These are phyloP conservation scores for Guadua angustifolia DNA, from an alignment of 176 grass and related monocot genomes.

Conservation along the genomic window DNA sequence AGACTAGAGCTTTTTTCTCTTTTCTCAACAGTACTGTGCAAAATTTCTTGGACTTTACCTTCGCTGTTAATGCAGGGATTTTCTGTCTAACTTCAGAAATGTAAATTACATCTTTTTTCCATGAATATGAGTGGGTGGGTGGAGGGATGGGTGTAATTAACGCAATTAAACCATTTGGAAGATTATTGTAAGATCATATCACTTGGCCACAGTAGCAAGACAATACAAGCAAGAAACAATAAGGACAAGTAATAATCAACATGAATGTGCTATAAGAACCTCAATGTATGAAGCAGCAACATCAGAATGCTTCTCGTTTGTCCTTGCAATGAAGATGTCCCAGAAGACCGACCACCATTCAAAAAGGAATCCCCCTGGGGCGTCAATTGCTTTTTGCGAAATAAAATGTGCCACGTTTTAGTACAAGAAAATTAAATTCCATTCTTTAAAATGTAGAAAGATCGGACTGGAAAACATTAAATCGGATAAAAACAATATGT, in stretches of 20 bases:
- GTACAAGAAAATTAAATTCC: not conserved
- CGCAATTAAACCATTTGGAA: not conserved
- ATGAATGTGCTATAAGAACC: slow-evolving; percentile 43
- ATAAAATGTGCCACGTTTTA: not conserved
- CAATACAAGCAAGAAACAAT: not conserved
- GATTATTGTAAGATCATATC: slow-evolving; percentile 10
- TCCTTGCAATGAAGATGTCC: slow-evolving; percentile 86
- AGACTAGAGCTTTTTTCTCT: not conserved
- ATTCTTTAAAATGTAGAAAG: slow-evolving; percentile 33
- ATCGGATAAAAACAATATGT: not conserved
- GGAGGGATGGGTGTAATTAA: not conserved
- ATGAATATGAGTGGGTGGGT: not conserved
- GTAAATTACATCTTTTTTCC: not conserved
- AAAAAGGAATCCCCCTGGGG: slow-evolving; percentile 73
- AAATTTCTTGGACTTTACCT: not conserved
- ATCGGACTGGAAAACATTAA: slow-evolving; percentile 7
- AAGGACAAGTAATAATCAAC: slow-evolving; percentile 33
- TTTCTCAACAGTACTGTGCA: not conserved
- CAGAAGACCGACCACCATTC: slow-evolving; percentile 90
- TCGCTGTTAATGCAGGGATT: not conserved
- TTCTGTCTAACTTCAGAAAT: slow-evolving; percentile 10
- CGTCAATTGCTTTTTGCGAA: slow-evolving; percentile 61
- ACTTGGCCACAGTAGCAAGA: not conserved
- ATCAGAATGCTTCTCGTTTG: slow-evolving; percentile 75
- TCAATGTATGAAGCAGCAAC: slow-evolving; percentile 67